Conservation (phyloP, 1,284 basidiomycete species). For the Vanrija sp. region DNA sequence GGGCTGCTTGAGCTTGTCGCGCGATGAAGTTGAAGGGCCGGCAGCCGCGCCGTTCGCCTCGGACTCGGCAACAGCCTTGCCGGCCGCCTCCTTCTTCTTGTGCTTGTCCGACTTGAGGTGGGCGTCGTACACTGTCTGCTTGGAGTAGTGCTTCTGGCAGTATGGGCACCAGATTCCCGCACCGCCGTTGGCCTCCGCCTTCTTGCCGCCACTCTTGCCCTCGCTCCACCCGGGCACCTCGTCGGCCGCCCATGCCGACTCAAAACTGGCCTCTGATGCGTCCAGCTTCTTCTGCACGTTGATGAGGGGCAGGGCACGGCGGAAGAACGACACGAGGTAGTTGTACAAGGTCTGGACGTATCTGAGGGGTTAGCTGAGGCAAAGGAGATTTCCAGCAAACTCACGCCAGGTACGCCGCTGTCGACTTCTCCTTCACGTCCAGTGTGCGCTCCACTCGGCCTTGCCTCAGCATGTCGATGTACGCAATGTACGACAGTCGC, state of each 20-base stretch:
- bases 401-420: slow-evolving; percentile 74
- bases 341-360: slow-evolving; percentile 77
- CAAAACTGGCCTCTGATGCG: slow-evolving; percentile 67
- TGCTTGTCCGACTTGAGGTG: slow-evolving; percentile 95
- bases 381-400: slow-evolving; percentile 34
- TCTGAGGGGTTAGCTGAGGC: slow-evolving; percentile 47
- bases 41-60: slow-evolving; percentile 25
- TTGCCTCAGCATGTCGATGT: slow-evolving; percentile 69
- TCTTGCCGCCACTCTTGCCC: slow-evolving; percentile 13
- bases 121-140: slow-evolving; percentile 96
- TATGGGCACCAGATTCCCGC: slow-evolving; percentile 90
- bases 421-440: slow-evolving; percentile 64
- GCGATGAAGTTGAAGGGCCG: slow-evolving; percentile 40
- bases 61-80: slow-evolving; percentile 40
- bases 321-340: slow-evolving; percentile 82
- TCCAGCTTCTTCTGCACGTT: slow-evolving; percentile 69
- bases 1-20: slow-evolving; percentile 62
- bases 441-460: slow-evolving; percentile 59
- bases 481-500: slow-evolving; percentile 82
- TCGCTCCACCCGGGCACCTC: slow-evolving; percentile 76
- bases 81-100: slow-evolving; percentile 66
- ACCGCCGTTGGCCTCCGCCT: slow-evolving; percentile 46
- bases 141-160: slow-evolving; percentile 90
- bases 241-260: slow-evolving; percentile 71
- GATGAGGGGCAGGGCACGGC: slow-evolving; percentile 80